Evolutionary conservation across 208 protist genomes (phyloP).

Genomic region (Phytomonas sp.): DNA sequence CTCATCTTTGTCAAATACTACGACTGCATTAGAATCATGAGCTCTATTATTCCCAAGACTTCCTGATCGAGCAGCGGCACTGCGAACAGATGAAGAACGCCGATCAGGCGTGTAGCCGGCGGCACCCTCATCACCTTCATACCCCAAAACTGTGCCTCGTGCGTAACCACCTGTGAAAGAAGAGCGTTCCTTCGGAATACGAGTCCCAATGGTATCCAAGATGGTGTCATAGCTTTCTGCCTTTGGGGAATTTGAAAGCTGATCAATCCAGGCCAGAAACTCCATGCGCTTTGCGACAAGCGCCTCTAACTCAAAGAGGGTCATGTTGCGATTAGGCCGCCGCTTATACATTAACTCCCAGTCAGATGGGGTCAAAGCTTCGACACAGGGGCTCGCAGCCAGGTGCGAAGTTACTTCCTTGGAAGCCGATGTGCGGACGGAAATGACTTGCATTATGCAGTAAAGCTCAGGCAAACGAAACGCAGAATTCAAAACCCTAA

Average conservation of each 20-base stretch:
- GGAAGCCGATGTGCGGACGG: slow-evolving; percentile 4
- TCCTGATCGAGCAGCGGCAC: neutral
- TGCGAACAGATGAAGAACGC: neutral
- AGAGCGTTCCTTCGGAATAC: slow-evolving; percentile 58
- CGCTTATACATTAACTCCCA: slow-evolving; percentile 75
- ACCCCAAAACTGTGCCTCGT: slow-evolving; percentile 15
- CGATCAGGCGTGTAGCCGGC: neutral
- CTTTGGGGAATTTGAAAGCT: slow-evolving; percentile 56
- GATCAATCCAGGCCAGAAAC: slow-evolving; percentile 80
- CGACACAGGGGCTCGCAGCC: neutral
- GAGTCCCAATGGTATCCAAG: slow-evolving; percentile 55
- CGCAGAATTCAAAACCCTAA: neutral
- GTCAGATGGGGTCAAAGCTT: slow-evolving; percentile 16
- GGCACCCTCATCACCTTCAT: slow-evolving; percentile 14
- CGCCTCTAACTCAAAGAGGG: slow-evolving; percentile 75
- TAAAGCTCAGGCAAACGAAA: neutral
- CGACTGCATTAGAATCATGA: neutral
- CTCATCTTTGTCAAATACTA: slow-evolving; percentile 72
- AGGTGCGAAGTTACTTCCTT: neutral
- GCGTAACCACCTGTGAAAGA: slow-evolving; percentile 11
- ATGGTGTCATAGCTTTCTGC: slow-evolving; percentile 43
- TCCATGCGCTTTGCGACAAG: slow-evolving; percentile 86
- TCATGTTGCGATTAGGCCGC: slow-evolving; percentile 46
- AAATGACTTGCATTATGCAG: slow-evolving; percentile 20
- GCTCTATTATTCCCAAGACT: neutral